Evolutionary conservation across 2,329 filamentous ascomycete species (phyloP).

Genomic region (Fusarium goolgardi): DNA sequence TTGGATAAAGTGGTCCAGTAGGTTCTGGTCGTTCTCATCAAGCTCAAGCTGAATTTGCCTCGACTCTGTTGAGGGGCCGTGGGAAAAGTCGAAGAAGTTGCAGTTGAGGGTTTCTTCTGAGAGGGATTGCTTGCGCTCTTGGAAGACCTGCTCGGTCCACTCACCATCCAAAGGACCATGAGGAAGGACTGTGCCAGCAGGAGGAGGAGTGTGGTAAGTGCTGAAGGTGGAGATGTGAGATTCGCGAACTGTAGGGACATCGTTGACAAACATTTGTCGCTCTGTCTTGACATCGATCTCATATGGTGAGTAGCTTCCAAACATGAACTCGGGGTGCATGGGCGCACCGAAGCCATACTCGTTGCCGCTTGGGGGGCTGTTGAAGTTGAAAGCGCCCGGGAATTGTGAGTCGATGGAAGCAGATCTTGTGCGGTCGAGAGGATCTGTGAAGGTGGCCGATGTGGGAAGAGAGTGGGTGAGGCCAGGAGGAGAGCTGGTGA

Average conservation of each 20-base stretch:
- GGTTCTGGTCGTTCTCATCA: conserved; percentile 85
- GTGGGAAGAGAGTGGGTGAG: conserved; percentile 85
- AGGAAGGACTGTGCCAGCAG: conserved; percentile 73
- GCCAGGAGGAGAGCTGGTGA: conserved; percentile 75
- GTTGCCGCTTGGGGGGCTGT: conserved; percentile 64
- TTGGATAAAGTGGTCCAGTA: conserved; percentile 91
- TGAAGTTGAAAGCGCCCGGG: conserved; percentile 79
- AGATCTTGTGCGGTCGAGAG: conserved; percentile 77
- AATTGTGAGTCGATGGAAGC: conserved; percentile 85
- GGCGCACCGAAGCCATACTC: conserved; percentile 72
- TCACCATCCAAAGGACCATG: conserved; percentile 72
- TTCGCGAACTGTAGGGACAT: conserved; percentile 85
- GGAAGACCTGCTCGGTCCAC: conserved; percentile 60
- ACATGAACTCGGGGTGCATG: conserved; percentile 72
- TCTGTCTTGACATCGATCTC: conserved; percentile 98
- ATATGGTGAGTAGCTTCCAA: conserved; percentile 77
- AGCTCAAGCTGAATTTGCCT: conserved; percentile 82
- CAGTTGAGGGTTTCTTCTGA: conserved; percentile 74
- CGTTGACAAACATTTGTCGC: conserved; percentile 91
- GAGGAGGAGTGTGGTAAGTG: conserved; percentile 85
- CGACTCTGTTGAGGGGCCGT: conserved; percentile 71
- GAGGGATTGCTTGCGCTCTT: conserved; percentile 70
- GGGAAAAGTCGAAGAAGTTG: conserved; percentile 85
- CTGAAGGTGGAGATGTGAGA: conserved; percentile 93
- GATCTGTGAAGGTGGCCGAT: conserved; percentile 82